phyloP scores from a whole-genome alignment of 2,329 filamentous ascomycete species.

The Pyrenophora teres region DNA sequence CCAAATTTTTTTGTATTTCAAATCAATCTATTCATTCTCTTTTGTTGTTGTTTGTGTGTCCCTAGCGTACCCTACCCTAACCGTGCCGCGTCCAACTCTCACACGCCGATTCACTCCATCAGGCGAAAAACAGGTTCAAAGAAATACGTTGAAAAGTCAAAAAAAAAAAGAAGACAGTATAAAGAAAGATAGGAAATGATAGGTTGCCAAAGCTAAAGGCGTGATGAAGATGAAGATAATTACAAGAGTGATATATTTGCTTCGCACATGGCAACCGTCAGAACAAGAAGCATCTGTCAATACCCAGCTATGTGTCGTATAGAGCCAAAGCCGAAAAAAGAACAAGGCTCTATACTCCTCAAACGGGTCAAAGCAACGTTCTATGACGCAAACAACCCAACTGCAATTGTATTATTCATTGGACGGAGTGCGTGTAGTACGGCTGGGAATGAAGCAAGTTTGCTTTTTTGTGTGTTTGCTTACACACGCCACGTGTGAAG shows the following conservation, averaged over 20 bases:
- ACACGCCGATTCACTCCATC: no score
- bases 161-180: no score
- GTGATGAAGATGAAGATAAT: not conserved
- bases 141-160: no score
- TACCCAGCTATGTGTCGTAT: not conserved
- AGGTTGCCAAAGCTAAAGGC: not conserved
- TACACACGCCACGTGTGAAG: not conserved
- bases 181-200: not conserved
- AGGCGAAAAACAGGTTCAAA: no score
- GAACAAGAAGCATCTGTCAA: not conserved
- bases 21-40: no score
- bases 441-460: not conserved
- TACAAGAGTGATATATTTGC: conserved; percentile 10
- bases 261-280: conserved; percentile 6
- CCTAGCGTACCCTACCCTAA: no score
- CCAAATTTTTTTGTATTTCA: no score
- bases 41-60: no score
- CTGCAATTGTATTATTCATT: no score
- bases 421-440: not conserved
- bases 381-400: no score
- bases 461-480: conserved; percentile 7
- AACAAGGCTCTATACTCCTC: not conserved
- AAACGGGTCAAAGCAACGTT: no score
- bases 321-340: not conserved
- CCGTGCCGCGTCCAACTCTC: no score